Evolutionary conservation across 1,139 yeast species (phyloP), one percentile per base, ranked within the genome.

Genomic region (Lodderomyces parapsilosis): DNA sequence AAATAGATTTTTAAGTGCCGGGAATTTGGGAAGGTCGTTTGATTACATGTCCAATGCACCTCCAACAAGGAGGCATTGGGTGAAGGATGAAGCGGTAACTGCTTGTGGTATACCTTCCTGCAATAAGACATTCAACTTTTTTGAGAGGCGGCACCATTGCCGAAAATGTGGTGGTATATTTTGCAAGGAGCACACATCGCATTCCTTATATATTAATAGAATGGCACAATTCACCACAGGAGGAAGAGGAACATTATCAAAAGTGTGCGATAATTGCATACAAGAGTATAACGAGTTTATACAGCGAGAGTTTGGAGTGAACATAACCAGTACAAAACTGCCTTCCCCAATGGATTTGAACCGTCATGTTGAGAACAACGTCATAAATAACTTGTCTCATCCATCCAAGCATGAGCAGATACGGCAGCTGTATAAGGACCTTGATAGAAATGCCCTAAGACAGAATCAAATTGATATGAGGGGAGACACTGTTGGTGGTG

Each of bases 91-190:
- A 38, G 60, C 76, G 13, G 80, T 87, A 23, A 65, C 69, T 38
- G 71, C 77, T 40, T 90, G 97, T 60, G 75, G 78, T n/a, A 74
- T 76, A 20, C 53, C 59, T 2, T 11, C 51, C n/a, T 90, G 97
- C 64, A 68, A 73, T 45, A 76, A 76, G 62, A 60, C 76, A 44
- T 79, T 86, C 62, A 80, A 86, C 40, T 81, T 86, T 56, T 79
- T 88, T 62, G 96, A 90, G 54, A 77, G 98, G 49, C 80, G 94
- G 46, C 98, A 91, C 59, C 98, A 91, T 65, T 91, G 98, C 60
- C 78, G 98, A 41, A 84, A 87, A 57, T 91, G 98, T 67, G 98
- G 98, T 15, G 95, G 89, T 24, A 78, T 91, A 11, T 91, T 85
- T 58, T 91, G 98, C 64, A 83, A 83, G 41, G 85, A 81, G 45